These are phyloP conservation scores for Penstemon eatonii DNA, from an alignment of 257 asterid genomes.

Conservation along the genomic window DNA sequence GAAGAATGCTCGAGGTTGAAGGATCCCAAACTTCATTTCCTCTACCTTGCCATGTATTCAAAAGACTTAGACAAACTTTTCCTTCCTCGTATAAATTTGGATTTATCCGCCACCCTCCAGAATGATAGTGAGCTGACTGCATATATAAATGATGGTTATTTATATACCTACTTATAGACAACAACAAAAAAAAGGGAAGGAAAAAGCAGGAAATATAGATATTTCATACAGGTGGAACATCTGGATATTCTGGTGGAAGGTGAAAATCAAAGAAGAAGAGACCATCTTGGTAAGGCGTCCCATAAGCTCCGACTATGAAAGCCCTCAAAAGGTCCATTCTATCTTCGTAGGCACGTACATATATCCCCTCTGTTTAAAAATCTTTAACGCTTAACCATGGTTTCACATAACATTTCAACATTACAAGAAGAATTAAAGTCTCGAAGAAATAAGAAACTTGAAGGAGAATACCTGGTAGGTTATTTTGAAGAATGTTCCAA, in stretches of 20 bases:
- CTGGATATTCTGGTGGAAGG: slow-evolving; percentile 94
- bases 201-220: neutral
- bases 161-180: slow-evolving; percentile 11
- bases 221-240: slow-evolving; percentile 85
- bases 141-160: slow-evolving; percentile 22
- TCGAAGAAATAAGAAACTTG: slow-evolving; percentile 16
- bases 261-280: slow-evolving; percentile 96
- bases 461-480: slow-evolving; percentile 74
- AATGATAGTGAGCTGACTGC: slow-evolving; percentile 93
- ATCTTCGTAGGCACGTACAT: slow-evolving; percentile 93
- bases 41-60: slow-evolving; percentile 97
- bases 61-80: slow-evolving; percentile 95
- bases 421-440: slow-evolving; percentile 21
- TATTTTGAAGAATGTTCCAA: slow-evolving; percentile 95
- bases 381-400: slow-evolving; percentile 13
- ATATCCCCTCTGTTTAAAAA: slow-evolving; percentile 68
- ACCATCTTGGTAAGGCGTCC: slow-evolving; percentile 99
- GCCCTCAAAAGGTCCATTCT: slow-evolving; percentile 98
- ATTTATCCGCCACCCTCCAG: slow-evolving; percentile 99
- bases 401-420: slow-evolving; percentile 2
- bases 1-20: slow-evolving; percentile 94
- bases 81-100: slow-evolving; percentile 99
- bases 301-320: slow-evolving; percentile 96
- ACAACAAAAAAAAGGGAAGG: too few species aligned
- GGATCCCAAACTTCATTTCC: slow-evolving; percentile 99